Evolutionary conservation across 2,329 filamentous ascomycete species (phyloP).

Genomic region (Penicillium sp.): DNA sequence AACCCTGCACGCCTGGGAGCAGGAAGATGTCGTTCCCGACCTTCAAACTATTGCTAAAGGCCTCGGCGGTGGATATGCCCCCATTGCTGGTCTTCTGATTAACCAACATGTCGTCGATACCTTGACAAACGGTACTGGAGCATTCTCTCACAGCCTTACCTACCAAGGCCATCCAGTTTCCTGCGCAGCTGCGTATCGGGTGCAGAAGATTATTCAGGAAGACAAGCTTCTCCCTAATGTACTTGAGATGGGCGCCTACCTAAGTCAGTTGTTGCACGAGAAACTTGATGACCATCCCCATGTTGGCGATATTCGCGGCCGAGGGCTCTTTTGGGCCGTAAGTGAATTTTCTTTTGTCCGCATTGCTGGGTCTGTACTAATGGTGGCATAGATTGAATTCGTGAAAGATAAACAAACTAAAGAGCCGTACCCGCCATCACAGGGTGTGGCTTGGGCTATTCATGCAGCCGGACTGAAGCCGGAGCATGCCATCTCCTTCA

Average conservation of each 20-base stretch:
- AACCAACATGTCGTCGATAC: slow-evolving; percentile 49
- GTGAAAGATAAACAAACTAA: slow-evolving; percentile 54
- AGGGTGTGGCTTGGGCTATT: slow-evolving; percentile 46
- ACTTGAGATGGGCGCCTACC: slow-evolving; percentile 28
- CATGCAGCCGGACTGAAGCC: slow-evolving; percentile 46
- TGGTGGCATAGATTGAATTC: slow-evolving; percentile 51
- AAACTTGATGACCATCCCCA: slow-evolving; percentile 45
- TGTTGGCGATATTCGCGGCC: slow-evolving; percentile 57
- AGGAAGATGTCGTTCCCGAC: slow-evolving; percentile 56
- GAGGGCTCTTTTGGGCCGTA: slow-evolving; percentile 57
- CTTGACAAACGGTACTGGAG: slow-evolving; percentile 43
- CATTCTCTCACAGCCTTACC: slow-evolving; percentile 59
- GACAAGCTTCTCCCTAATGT: slow-evolving; percentile 51
- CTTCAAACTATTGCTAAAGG: slow-evolving; percentile 61
- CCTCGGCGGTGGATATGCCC: slow-evolving; percentile 55
- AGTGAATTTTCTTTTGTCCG: slow-evolving; percentile 16
- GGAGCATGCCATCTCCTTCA: slow-evolving; percentile 50
- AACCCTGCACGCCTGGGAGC: slow-evolving; percentile 58
- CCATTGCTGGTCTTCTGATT: slow-evolving; percentile 55
- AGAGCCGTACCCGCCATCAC: slow-evolving; percentile 47
- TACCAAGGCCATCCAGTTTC: slow-evolving; percentile 58
- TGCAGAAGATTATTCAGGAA: slow-evolving; percentile 54
- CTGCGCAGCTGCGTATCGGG: slow-evolving; percentile 53
- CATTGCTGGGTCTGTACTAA: slow-evolving; percentile 2
- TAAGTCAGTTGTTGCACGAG: slow-evolving; percentile 42